Evolutionary conservation across 2,329 filamentous ascomycete species (phyloP).

Genomic region (Zymoseptoria crescenta): DNA sequence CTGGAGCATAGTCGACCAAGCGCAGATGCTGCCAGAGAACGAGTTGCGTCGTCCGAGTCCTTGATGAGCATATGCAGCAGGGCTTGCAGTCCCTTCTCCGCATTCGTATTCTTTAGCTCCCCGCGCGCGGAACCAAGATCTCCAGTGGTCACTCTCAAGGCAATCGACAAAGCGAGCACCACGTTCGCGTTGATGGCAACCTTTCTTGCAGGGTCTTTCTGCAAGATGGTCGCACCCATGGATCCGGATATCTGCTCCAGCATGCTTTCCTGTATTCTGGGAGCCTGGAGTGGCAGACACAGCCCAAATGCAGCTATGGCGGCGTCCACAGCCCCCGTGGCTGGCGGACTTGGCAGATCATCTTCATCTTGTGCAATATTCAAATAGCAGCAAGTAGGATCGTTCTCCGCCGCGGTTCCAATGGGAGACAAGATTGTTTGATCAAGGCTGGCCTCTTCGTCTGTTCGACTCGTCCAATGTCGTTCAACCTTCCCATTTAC

Average conservation of each 20-base stretch:
- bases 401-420: conserved; percentile 78
- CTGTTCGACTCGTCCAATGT: conserved; percentile 37
- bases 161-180: conserved; percentile 68
- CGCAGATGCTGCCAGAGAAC: conserved; percentile 75
- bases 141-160: conserved; percentile 74
- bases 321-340: conserved; percentile 89
- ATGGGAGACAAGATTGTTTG: conserved; percentile 52
- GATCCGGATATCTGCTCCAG: conserved; percentile 91
- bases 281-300: conserved; percentile 76
- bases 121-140: conserved; percentile 68
- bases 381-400: conserved; percentile 73
- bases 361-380: conserved; percentile 20
- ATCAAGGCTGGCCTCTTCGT: conserved; percentile 59
- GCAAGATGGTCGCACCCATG: conserved; percentile 66
- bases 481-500: conserved; percentile 54
- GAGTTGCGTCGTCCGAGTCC: conserved; percentile 76
- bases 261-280: conserved; percentile 92
- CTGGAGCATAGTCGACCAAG: conserved; percentile 76
- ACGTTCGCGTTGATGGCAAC: conserved; percentile 89
- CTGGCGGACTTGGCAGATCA: conserved; percentile 61
- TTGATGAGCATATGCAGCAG: conserved; percentile 72
- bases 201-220: conserved; percentile 79
- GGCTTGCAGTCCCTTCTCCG: conserved; percentile 62
- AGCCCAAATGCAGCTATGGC: conserved; percentile 91
- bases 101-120: conserved; percentile 63